These are phyloP conservation scores for Yamadazyma kitorensis DNA, from an alignment of 805 yeast genomes.

Conservation along the genomic window DNA sequence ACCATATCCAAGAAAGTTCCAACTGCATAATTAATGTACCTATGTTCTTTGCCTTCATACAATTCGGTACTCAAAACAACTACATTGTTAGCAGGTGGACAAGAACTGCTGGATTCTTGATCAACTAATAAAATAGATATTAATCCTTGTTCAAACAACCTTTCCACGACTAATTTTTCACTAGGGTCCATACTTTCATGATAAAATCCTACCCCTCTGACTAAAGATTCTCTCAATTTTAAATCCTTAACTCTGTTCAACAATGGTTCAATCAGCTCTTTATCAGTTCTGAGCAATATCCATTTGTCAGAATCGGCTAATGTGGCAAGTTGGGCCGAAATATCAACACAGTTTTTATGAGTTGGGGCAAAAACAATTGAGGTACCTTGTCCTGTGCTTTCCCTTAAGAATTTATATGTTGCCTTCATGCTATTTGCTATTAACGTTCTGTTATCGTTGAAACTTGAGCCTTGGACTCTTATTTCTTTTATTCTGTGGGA, in stretches of 20 bases:
- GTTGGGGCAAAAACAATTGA: constrained; percentile 10
- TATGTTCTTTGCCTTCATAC: constrained; percentile 71
- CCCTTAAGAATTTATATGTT: constrained; percentile 40
- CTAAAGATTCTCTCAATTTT: constrained; percentile 41
- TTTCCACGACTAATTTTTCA: constrained; percentile 57
- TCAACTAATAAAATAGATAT: constrained; percentile 60
- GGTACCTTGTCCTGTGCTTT: constrained; percentile 11
- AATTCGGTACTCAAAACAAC: constrained; percentile 68
- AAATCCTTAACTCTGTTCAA: constrained; percentile 46
- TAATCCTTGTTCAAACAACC: constrained; percentile 47
- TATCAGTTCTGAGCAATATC: constrained; percentile 40
- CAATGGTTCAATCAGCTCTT: constrained; percentile 37
- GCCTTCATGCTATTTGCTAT: constrained; percentile 52
- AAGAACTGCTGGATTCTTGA: constrained; percentile 47
- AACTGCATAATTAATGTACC: constrained; percentile 66
- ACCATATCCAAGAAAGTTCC: constrained; percentile 66
- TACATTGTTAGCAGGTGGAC: constrained; percentile 53
- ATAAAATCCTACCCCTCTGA: constrained; percentile 62
- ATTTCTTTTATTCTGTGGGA: constrained; percentile 53
- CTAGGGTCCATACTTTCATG: constrained; percentile 53
- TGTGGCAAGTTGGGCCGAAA: constrained; percentile 27
- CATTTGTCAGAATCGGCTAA: constrained; percentile 46
- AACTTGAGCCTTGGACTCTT: constrained; percentile 46
- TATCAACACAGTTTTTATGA: constrained; percentile 6
- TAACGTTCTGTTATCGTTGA: constrained; percentile 34